A percentile compares a stretch with the other conserved stretches of the same genome.
Evolutionary conservation across 306 rosid genomes (phyloP).

Genomic region (Vachellia collinsii): DNA sequence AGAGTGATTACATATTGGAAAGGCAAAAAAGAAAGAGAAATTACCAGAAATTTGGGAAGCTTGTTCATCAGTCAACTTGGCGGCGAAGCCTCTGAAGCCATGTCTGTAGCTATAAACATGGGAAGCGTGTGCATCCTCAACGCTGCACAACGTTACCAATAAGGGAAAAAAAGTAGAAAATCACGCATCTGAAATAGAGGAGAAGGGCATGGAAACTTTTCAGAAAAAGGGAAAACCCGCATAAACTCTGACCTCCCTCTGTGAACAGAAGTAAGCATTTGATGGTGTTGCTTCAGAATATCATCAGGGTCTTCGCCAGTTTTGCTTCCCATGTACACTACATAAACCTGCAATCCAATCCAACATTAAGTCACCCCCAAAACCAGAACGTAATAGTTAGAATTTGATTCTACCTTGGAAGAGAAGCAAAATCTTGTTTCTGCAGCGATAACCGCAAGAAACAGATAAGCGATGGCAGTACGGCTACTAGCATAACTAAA

Average conservation of each 20-base stretch:
- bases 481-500: slow-evolving; percentile 36
- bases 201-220: background rate
- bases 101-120: slow-evolving; percentile 77
- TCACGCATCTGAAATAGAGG: background rate
- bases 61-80: slow-evolving; percentile 69
- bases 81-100: slow-evolving; percentile 84
- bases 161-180: background rate
- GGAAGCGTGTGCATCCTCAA: slow-evolving; percentile 67
- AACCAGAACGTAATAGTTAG: background rate
- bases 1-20: background rate
- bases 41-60: slow-evolving; percentile 73
- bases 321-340: slow-evolving; percentile 87
- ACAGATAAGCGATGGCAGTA: slow-evolving; percentile 39
- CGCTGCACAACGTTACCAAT: slow-evolving; percentile 43
- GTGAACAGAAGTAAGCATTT: slow-evolving; percentile 75
- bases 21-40: background rate
- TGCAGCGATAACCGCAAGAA: slow-evolving; percentile 47
- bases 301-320: slow-evolving; percentile 63
- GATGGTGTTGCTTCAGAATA: slow-evolving; percentile 57
- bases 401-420: slow-evolving; percentile 56
- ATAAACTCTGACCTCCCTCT: slow-evolving; percentile 58
- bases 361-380: background rate
- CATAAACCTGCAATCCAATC: slow-evolving; percentile 64
- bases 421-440: slow-evolving; percentile 51
- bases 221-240: background rate